Evolutionary conservation across 1,284 basidiomycete genomes (phyloP).

Genomic region (Athelia psychrophila): DNA sequence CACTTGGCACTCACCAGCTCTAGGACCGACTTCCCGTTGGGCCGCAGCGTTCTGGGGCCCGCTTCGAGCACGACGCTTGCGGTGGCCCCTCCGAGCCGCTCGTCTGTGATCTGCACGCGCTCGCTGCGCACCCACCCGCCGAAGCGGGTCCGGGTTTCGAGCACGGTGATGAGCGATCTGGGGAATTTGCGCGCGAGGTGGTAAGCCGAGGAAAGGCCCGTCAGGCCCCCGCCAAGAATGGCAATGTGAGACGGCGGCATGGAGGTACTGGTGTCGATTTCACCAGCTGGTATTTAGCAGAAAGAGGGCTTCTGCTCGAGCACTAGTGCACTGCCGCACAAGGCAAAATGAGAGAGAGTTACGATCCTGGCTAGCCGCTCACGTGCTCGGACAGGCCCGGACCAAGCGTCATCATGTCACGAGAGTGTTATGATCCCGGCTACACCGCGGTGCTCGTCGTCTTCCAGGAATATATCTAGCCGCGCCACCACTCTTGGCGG

Average conservation of each 20-base stretch:
- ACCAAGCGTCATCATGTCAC: too few species aligned
- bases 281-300: too few species aligned
- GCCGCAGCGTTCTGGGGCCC: constrained; percentile 82
- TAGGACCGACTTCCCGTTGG: constrained; percentile 68
- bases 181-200: constrained; percentile 71
- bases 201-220: constrained; percentile 81
- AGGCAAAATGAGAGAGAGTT: too few species aligned
- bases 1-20: constrained; percentile 71
- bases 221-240: constrained; percentile 79
- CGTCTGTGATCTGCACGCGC: constrained; percentile 42
- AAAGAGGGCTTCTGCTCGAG: too few species aligned
- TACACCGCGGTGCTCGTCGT: too few species aligned
- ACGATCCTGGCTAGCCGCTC: too few species aligned
- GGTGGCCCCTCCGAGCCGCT: constrained; percentile 25
- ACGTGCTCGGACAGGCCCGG: too few species aligned
- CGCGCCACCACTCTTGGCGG: too few species aligned
- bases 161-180: constrained; percentile 54
- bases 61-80: constrained; percentile 66
- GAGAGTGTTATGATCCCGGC: too few species aligned
- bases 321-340: too few species aligned
- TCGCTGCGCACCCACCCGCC: constrained; percentile 86
- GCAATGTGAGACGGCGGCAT: constrained; percentile 45
- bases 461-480: too few species aligned
- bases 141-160: constrained; percentile 63
- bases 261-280: too few species aligned